These are phyloP conservation scores for Colletotrichum theobromicola DNA, from an alignment of 2,329 filamentous ascomycete genomes.

Conservation along the genomic window DNA sequence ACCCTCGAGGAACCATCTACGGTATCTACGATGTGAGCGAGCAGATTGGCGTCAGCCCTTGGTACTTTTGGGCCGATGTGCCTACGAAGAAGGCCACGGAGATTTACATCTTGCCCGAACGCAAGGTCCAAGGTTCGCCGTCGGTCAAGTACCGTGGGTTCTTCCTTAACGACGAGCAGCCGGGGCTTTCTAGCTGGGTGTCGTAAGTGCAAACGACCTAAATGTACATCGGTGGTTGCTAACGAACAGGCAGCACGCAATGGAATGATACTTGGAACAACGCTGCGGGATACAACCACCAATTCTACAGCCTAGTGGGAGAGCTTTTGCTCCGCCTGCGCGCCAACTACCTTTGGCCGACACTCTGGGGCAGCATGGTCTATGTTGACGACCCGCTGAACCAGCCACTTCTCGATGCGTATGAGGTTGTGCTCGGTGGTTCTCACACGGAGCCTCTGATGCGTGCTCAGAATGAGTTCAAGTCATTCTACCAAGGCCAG, in stretches of 20 bases:
- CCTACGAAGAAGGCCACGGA: constrained; percentile 53
- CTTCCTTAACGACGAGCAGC: constrained; percentile 75
- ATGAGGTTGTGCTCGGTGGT: constrained; percentile 74
- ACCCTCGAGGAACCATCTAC: constrained; percentile 69
- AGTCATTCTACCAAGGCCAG: constrained; percentile 58
- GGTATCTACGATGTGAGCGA: constrained; percentile 75
- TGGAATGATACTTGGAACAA: constrained; percentile 49
- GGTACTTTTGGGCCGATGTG: constrained; percentile 73
- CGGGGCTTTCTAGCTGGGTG: constrained; percentile 71
- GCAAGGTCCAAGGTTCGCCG: constrained; percentile 63
- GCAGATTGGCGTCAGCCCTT: constrained; percentile 75
- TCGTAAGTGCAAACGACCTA: constrained; percentile 26
- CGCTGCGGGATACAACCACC: constrained; percentile 55
- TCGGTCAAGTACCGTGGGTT: constrained; percentile 72
- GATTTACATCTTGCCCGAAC: constrained; percentile 60
- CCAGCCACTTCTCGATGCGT: constrained; percentile 74
- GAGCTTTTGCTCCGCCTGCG: constrained; percentile 72
- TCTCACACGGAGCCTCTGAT: constrained; percentile 78
- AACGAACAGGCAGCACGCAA: constrained; percentile 27
- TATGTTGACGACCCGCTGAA: constrained; percentile 73
- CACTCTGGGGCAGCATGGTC: constrained; percentile 75
- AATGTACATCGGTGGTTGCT: background rate
- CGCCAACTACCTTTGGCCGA: constrained; percentile 79
- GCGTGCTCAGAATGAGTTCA: constrained; percentile 63
- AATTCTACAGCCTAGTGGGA: constrained; percentile 73